These are phyloP conservation scores for Kipferlia bialata DNA, from an alignment of 78 protist genomes.

Conservation along the genomic window DNA sequence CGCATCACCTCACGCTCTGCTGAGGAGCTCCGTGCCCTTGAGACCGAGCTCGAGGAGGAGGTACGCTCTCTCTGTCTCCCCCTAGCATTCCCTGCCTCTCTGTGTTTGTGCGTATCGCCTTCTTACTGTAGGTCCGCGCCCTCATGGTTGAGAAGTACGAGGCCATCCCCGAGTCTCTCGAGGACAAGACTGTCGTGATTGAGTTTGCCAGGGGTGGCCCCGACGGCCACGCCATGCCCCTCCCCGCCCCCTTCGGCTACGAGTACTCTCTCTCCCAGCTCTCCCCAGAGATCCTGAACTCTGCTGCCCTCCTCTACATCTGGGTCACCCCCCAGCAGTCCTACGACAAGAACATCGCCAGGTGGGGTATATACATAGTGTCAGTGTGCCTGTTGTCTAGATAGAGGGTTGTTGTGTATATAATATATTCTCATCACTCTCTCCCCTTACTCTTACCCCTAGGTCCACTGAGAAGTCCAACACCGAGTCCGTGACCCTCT, in stretches of 20 bases:
- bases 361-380: too few species aligned
- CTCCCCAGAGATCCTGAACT: conserved; percentile 5
- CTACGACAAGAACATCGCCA: conserved; percentile 13
- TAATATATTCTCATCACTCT: too few species aligned
- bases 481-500: background rate
- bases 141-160: conserved; percentile 11
- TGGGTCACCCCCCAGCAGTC: conserved; percentile 34
- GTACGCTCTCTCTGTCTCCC: too few species aligned
- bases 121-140: background rate
- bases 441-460: too few species aligned
- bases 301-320: conserved; percentile 25
- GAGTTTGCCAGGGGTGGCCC: conserved; percentile 40
- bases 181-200: conserved; percentile 25
- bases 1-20: background rate
- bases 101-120: too few species aligned
- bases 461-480: background rate
- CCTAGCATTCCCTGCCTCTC: too few species aligned
- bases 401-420: too few species aligned
- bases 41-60: background rate
- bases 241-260: conserved; percentile 12
- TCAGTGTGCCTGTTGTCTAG: too few species aligned
- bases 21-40: background rate
- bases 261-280: conserved; percentile 17
- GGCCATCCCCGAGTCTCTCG: conserved; percentile 12
- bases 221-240: conserved; percentile 9